These are phyloP conservation scores for Hypoxylon rubiginosum DNA, from an alignment of 2,329 filamentous ascomycete genomes.

Conservation along the genomic window DNA sequence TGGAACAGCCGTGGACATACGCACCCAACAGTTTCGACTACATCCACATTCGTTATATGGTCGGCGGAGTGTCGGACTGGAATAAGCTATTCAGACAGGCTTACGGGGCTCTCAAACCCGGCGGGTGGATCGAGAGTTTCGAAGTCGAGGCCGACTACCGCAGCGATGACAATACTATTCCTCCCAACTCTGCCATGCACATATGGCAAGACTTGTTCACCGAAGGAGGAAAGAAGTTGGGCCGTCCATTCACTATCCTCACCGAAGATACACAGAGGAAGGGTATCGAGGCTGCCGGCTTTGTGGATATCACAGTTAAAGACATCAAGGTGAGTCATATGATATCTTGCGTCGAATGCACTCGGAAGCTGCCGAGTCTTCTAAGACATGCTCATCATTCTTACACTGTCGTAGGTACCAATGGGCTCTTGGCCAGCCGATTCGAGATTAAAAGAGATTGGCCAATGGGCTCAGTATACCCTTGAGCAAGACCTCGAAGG, in stretches of 20 bases:
- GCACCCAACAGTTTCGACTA: constrained; percentile 66
- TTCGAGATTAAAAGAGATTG: constrained; percentile 52
- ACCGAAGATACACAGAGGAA: constrained; percentile 47
- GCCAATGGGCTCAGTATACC: constrained; percentile 46
- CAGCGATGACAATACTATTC: constrained; percentile 41
- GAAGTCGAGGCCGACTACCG: constrained; percentile 39
- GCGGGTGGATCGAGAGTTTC: constrained; percentile 54
- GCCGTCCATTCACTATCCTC: constrained; percentile 45
- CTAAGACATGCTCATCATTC: not conserved
- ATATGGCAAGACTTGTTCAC: constrained; percentile 50
- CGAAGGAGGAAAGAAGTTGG: constrained; percentile 49
- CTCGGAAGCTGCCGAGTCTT: not conserved
- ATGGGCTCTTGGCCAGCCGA: constrained; percentile 57
- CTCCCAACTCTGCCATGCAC: constrained; percentile 44
- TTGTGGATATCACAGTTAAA: constrained; percentile 33
- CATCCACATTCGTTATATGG: constrained; percentile 69
- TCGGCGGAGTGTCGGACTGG: constrained; percentile 68
- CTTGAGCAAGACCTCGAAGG: constrained; percentile 41
- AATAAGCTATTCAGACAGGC: constrained; percentile 63
- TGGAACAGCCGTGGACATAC: constrained; percentile 58
- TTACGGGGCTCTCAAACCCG: constrained; percentile 66
- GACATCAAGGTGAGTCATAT: constrained; percentile 35
- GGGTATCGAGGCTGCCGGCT: constrained; percentile 43
- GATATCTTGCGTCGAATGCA: not conserved
- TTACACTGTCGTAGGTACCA: constrained; percentile 46